Conservation (phyloP, 768 basidiomycete genomes). For the Asterophora lycoperdoides region DNA sequence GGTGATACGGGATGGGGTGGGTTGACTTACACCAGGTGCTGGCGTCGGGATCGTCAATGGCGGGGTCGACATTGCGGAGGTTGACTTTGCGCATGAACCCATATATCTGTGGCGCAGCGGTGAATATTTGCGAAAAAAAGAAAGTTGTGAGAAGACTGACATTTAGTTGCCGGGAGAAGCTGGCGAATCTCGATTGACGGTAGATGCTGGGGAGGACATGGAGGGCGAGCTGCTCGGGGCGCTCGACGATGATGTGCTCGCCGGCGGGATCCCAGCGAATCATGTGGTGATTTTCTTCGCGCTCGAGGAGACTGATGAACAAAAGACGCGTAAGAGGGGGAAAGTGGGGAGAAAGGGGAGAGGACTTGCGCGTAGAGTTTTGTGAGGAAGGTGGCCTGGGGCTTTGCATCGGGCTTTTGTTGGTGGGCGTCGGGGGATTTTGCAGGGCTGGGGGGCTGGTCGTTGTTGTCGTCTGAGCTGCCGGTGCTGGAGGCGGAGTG, state of each 20-base stretch:
- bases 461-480: constrained; percentile 45
- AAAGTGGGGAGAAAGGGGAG: too few relatives aligned
- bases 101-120: constrained; percentile 66
- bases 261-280: constrained; percentile 94
- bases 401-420: constrained; percentile 73
- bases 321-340: constrained; percentile 15
- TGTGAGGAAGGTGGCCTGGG: constrained; percentile 93
- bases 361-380: constrained; percentile 92
- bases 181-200: constrained; percentile 94
- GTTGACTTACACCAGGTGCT: constrained; percentile 88
- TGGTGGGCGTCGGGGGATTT: constrained; percentile 39
- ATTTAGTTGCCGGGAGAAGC: constrained; percentile 96
- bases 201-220: constrained; percentile 93
- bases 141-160: constrained; percentile 46
- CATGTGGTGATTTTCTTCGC: constrained; percentile 93
- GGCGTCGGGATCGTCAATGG: constrained; percentile 93
- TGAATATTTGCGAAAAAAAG: constrained; percentile 18
- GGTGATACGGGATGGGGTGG: neutral
- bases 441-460: constrained; percentile 43
- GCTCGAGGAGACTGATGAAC: constrained; percentile 68
- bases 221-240: constrained; percentile 88
- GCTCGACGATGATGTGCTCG: constrained; percentile 92
- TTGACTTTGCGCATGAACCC: constrained; percentile 99
- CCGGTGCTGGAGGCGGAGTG: constrained; percentile 37
- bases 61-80: constrained; percentile 90